Evolutionary conservation across 1,284 basidiomycete genomes (phyloP), one percentile per base, ranked within the genome.

Genomic region (Puccinia hordei): DNA sequence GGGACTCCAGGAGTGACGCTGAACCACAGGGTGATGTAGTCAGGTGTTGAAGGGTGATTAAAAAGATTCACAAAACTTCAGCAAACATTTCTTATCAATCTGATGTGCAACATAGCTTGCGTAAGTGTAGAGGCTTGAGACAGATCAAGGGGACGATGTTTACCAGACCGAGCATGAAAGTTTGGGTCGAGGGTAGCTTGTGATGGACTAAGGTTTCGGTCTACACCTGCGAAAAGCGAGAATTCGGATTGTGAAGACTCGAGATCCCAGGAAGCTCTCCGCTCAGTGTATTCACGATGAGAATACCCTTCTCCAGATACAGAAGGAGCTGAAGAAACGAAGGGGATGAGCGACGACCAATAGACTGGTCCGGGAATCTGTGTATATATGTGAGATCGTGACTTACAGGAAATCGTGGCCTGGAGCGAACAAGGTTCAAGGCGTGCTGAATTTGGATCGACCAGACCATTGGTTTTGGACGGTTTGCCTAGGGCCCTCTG

Each of bases 401-500:
- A 12, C 51, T 35, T 71, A 71, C 72, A 33, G n/a, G 59, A 57
- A 63, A 59, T 30, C 24, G 53, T 22, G 27, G 72, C 63, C 24
- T 35, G 51, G 17, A 49, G 30, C 30, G 33, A 35, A 55, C 46
- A 27, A 51, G 46, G 27, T 30, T 71, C 24, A 24, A 33, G 68
- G 44, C 44, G 68, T 19, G 71, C 4, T n/a, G 49, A 35, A 53
- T 22, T 4, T 27, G 30, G n/a, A 63, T 66, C 72, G n/a, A 41
- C 33, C 38, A 44, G 55, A 35, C 49, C 35, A 24, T 55, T 57
- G 9, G 53, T 19, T 38, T n/a, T 1, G 12, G 35, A 59, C n/a
- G 33, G 13, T 44, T 41, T 44, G 19, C 72, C 51, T 22, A 80
- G 55, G n/a, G 77, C 77, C 38, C 68, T 71, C 66, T 80, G 77